These are phyloP conservation scores for Cryphonectria carpinicola DNA, from an alignment of 2,329 filamentous ascomycete species.

Conservation along the genomic window DNA sequence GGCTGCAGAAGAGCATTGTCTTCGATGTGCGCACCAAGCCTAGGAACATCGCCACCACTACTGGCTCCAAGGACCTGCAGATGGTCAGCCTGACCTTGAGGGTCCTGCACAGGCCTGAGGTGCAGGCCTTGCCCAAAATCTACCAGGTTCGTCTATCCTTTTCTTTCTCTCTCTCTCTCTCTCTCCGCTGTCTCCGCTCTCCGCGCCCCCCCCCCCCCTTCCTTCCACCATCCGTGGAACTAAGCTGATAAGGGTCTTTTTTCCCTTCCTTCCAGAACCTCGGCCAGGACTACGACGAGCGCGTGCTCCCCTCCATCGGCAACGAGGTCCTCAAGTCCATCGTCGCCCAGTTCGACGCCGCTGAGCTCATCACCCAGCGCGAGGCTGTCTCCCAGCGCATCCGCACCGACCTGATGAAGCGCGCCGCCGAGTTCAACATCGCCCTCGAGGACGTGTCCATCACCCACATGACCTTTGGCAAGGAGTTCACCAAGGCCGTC, in stretches of 20 bases:
- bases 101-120: slow-evolving; percentile 92
- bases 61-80: slow-evolving; percentile 97
- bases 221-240: neutral
- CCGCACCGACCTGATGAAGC: slow-evolving; percentile 86
- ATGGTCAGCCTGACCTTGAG: slow-evolving; percentile 99
- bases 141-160: slow-evolving; percentile 75
- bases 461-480: slow-evolving; percentile 99
- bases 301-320: slow-evolving; percentile 96
- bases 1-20: slow-evolving; percentile 91
- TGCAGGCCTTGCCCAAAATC: slow-evolving; percentile 91
- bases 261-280: slow-evolving; percentile 70
- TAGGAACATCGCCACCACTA: slow-evolving; percentile 95
- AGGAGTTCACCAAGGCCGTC: slow-evolving; percentile 97
- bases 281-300: slow-evolving; percentile 97
- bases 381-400: slow-evolving; percentile 97
- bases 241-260: slow-evolving; percentile 3
- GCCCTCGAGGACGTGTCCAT: slow-evolving; percentile 98
- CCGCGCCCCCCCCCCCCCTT: slow-evolving; percentile 7
- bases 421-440: slow-evolving; percentile 97
- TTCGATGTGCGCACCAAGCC: slow-evolving; percentile 98
- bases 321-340: slow-evolving; percentile 99
- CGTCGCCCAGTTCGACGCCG: slow-evolving; percentile 97
- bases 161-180: neutral
- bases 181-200: neutral
- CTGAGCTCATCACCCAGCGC: slow-evolving; percentile 97